These are phyloP conservation scores for Zelonia costaricensis DNA, from an alignment of 208 protist genomes.

Conservation along the genomic window DNA sequence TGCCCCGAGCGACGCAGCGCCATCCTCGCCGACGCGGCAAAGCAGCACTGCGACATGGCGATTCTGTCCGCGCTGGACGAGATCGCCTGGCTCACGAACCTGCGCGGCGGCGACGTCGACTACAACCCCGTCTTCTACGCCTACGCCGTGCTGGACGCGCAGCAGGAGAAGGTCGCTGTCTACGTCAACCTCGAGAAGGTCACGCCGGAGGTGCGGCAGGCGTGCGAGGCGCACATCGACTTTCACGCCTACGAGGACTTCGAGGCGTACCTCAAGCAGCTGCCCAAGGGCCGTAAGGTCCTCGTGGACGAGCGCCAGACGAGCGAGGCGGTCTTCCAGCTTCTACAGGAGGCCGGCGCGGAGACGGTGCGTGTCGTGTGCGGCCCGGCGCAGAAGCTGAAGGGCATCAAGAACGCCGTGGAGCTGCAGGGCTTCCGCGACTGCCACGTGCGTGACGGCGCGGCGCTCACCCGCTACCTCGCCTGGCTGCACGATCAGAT, in stretches of 20 bases:
- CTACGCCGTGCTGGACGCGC: constrained; percentile 69
- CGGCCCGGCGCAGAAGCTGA: constrained; percentile 78
- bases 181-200: constrained; percentile 36
- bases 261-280: constrained; percentile 40
- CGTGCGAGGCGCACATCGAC: constrained; percentile 34
- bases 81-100: constrained; percentile 92
- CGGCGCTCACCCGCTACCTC: constrained; percentile 91
- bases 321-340: constrained; percentile 56
- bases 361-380: constrained; percentile 47
- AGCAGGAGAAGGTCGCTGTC: constrained; percentile 36
- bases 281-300: constrained; percentile 42
- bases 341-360: constrained; percentile 37
- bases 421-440: constrained; percentile 93
- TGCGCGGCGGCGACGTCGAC: constrained; percentile 85
- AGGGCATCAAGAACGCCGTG: constrained; percentile 91
- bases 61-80: constrained; percentile 92
- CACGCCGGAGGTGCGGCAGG: constrained; percentile 21
- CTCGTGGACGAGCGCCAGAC: constrained; percentile 76
- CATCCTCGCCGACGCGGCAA: constrained; percentile 49
- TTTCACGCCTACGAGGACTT: constrained; percentile 81
- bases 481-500: constrained; percentile 89
- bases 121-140: constrained; percentile 93
- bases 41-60: constrained; percentile 56
- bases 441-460: constrained; percentile 94
- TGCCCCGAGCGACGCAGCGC: constrained; percentile 54